phyloP scores from a whole-genome alignment of 75 land plant species.

The Larix kaempferi region DNA sequence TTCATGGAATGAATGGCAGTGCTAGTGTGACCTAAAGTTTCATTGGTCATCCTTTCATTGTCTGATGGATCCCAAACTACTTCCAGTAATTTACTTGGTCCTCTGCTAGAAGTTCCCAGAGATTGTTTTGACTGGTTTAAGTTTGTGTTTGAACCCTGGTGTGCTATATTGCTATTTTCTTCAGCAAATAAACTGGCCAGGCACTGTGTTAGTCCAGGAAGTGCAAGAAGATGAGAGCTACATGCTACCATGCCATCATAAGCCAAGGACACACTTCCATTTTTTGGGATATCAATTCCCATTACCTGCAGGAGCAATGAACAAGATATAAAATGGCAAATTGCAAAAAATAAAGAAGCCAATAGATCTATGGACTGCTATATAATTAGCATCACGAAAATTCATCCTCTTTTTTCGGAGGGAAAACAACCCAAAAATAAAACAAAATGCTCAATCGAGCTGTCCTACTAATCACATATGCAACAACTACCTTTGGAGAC shows the following conservation, averaged over 20 bases:
- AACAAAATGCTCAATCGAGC: not conserved
- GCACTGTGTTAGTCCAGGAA: not conserved
- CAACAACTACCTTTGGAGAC: slow-evolving; percentile 21
- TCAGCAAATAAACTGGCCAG: slow-evolving; percentile 9
- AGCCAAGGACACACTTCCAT: slow-evolving; percentile 16
- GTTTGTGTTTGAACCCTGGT: not conserved
- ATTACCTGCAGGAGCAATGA: slow-evolving; percentile 18
- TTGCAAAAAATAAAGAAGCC: not conserved
- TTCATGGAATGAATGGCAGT: slow-evolving; percentile 1
- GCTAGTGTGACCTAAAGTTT: not conserved
- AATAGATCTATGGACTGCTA: not conserved
- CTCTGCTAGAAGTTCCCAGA: not conserved
- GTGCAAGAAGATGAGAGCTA: slow-evolving; percentile 1
- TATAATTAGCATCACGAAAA: not conserved
- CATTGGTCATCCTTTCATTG: not conserved
- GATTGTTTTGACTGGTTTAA: not conserved
- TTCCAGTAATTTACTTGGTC: not conserved
- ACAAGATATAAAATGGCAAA: not conserved
- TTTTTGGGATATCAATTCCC: slow-evolving; percentile 15
- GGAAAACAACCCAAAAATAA: not conserved
- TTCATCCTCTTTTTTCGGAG: not conserved
- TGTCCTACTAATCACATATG: slow-evolving; percentile 3
- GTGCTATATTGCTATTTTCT: not conserved
- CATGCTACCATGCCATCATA: slow-evolving; percentile 32
- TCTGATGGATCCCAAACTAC: not conserved